A percentile compares a stretch with the other conserved stretches of the same genome.
These are phyloP conservation scores for Plasmodium coatneyi DNA, from an alignment of 169 alveolate species.

Conservation along the genomic window DNA sequence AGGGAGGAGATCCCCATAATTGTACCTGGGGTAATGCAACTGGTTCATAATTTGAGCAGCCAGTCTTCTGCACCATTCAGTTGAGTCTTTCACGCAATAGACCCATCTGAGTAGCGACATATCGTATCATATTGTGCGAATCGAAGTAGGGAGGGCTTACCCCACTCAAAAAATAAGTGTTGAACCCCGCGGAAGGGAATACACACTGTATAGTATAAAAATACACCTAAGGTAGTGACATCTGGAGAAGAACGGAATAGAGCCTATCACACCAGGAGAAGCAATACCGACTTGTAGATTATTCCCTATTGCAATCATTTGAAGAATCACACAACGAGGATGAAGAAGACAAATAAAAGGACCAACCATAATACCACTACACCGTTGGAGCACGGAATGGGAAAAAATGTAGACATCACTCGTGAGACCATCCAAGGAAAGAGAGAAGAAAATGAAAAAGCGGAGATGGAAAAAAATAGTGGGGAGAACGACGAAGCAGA, in stretches of 20 bases:
- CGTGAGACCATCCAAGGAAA: neutral
- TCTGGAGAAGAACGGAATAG: neutral
- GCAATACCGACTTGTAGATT: neutral
- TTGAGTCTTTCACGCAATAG: neutral
- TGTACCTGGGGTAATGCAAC: neutral
- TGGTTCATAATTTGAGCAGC: neutral
- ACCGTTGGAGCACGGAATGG: neutral
- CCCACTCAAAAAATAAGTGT: neutral
- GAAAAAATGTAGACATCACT: neutral
- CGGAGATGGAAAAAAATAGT: neutral
- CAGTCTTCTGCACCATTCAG: neutral
- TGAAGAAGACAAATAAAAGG: constrained; percentile 41
- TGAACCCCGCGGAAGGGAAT: neutral
- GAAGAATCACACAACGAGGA: neutral
- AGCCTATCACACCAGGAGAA: neutral
- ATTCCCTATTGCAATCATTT: neutral
- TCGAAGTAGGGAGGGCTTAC: neutral
- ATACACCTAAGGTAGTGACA: neutral
- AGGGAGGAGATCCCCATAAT: neutral
- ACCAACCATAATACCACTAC: neutral
- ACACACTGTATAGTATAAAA: neutral
- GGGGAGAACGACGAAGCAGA: constrained; percentile 7
- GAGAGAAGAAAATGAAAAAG: constrained; percentile 4
- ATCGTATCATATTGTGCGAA: neutral
- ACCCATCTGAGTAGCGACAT: neutral